Conservation (phyloP, 2,329 filamentous ascomycete genomes). For the Huntiella bhutanensis region DNA sequence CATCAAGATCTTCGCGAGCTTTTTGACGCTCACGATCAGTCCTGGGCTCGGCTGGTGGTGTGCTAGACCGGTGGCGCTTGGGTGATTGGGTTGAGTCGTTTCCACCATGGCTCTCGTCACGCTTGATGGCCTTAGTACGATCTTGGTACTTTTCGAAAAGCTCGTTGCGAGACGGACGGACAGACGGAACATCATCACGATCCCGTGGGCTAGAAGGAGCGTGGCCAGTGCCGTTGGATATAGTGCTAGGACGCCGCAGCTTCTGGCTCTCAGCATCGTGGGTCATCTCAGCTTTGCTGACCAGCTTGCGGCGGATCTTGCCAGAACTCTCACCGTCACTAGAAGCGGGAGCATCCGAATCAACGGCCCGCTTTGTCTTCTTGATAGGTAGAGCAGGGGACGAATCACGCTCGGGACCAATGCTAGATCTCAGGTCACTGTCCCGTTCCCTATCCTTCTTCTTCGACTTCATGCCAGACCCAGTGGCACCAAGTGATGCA, state of each 20-base stretch:
- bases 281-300: conserved; percentile 43
- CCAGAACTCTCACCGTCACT: conserved; percentile 40
- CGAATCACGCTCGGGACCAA: conserved; percentile 30
- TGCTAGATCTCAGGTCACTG: conserved; percentile 17
- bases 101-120: conserved; percentile 36
- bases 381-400: conserved; percentile 31
- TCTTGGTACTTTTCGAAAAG: conserved; percentile 31
- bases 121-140: conserved; percentile 39
- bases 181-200: conserved; percentile 24
- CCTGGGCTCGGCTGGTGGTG: conserved; percentile 34
- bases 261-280: conserved; percentile 30
- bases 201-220: conserved; percentile 36
- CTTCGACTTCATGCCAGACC: conserved; percentile 24
- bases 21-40: conserved; percentile 19
- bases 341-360: conserved; percentile 34
- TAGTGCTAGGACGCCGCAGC: conserved; percentile 38
- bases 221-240: conserved; percentile 34
- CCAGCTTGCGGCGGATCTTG: conserved; percentile 43
- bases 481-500: conserved; percentile 17
- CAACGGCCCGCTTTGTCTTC: conserved; percentile 30
- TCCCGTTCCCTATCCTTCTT: conserved; percentile 32
- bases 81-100: conserved; percentile 30
- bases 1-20: conserved; percentile 34
- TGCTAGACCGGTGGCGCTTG: conserved; percentile 41
- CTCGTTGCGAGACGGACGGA: conserved; percentile 28